Base-by-base conservation (phyloP, 2,329 filamentous ascomycete genomes). In the Pseudonectria buxi region DNA sequence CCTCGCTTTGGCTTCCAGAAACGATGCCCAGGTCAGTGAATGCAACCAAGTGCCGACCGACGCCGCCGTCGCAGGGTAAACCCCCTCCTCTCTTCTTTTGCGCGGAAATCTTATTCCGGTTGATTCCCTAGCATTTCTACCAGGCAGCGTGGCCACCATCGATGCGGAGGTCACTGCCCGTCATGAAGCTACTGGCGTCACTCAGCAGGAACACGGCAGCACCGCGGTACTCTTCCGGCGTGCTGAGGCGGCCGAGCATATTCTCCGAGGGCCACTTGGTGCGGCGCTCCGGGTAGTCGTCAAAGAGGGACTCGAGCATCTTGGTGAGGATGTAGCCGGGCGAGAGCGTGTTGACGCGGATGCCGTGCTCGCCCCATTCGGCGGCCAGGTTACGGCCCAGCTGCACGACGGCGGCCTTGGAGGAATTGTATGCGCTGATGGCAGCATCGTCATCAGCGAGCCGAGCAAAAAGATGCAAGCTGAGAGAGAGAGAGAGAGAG, bases 271-370 rank as follows among this genome's bases (percentile, higher is more conserved):
- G 77, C 88, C 88, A 94, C 41, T 80, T 73, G 16, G 59, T 60
- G 42, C 65, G 65, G 35, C 75, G 69, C 51, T 88, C 83, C 0
- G 87, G 87, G 46, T 76, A 84, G 44, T 83, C 71, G 45, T 79
- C 71, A 53, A 95, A 92, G 24, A 94, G 73, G 39, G 76, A 74
- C 56, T 86, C 76, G 2, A 90, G 85, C 88, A 95, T 94, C 14
- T 82, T 77, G 2, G 84, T 88, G 14, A 83, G 74, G 53, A 88
- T 86, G 56, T 88, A 87, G 7, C 86, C 85, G 0, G 86, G 84
- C 14, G 81, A 86, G 44, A 92, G 75, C 11, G 82, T 87, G 64
- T 92, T 90, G 42, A 90, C 81, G 3, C 85, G 76, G 51, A 92
- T 89, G 26, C 76, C 78, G 56, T 83, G 62, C 47, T 68, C 59